These are phyloP conservation scores for Calonectria hawksworthii DNA, from an alignment of 2,329 filamentous ascomycete genomes.

Conservation along the genomic window DNA sequence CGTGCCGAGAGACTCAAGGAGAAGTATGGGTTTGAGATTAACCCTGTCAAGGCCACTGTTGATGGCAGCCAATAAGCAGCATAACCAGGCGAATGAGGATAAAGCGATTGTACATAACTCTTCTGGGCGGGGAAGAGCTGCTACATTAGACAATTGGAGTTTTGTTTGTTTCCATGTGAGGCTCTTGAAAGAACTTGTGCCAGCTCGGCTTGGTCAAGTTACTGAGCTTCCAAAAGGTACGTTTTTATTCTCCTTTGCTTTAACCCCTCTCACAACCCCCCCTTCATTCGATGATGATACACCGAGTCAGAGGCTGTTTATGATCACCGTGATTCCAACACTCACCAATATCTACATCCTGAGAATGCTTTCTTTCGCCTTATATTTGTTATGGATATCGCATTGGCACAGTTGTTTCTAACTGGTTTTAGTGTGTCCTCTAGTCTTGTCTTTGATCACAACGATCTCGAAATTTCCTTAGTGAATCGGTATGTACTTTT, in stretches of 20 bases:
- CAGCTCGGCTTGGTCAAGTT: constrained; percentile 33
- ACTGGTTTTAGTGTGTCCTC: not conserved
- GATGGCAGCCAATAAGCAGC: constrained; percentile 58
- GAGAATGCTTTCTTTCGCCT: constrained; percentile 9
- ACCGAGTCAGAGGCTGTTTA: constrained; percentile 63
- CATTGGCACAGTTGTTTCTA: constrained; percentile 2
- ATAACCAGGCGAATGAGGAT: constrained; percentile 44
- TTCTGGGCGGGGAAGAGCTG: constrained; percentile 52
- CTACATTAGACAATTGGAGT: constrained; percentile 58
- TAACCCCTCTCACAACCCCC: not conserved
- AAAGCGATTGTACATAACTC: constrained; percentile 54
- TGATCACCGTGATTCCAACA: constrained; percentile 58
- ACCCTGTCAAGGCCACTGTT: constrained; percentile 69
- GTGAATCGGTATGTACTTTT: constrained; percentile 8
- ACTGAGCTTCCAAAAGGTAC: constrained; percentile 29
- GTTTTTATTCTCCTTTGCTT: constrained; percentile 9
- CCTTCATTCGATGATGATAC: constrained; percentile 55
- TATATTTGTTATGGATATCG: too few species aligned
- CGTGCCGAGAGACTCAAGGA: constrained; percentile 85
- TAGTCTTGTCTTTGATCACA: not conserved
- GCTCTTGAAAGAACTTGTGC: constrained; percentile 42
- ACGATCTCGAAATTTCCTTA: not conserved
- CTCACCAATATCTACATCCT: constrained; percentile 48
- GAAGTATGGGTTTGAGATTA: constrained; percentile 89
- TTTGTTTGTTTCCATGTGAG: constrained; percentile 49